Evolutionary conservation across 179 eudicot genomes (phyloP), one percentile per base, ranked within the genome.

Genomic region (Nepenthes alata): DNA sequence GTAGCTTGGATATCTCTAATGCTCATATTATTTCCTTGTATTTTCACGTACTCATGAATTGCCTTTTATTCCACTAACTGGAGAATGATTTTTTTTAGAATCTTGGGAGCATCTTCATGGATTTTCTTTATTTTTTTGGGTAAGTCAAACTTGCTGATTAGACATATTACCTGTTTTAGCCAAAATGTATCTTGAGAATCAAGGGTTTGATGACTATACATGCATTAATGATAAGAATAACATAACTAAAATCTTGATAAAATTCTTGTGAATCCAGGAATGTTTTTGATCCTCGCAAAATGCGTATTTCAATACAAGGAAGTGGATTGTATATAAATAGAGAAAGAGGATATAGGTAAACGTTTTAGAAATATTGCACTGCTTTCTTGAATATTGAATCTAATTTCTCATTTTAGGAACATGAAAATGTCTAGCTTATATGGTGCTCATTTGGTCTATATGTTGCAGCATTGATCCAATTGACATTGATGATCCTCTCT

Each of bases 231-330:
- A 53, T 69, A 80, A 82, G 69, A 72, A 66, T 16, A 52, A 1
- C 14, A n/a, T 52, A 52, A 52, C 1, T 12, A 11, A 16, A 52
- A 11, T 52, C 14, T 12, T 49, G 3, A 45, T 58, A 45, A 61
- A 37, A 2, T 9, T 60, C 16, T 71, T 35, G 38, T 65, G 60
- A 45, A 69, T 65, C 58, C 84, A 88, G 97, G 81, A 93, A 89
- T 72, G 96, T 89, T 54, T 93, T 93, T 75, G 98, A 93, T 80
- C 96, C 98, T 66, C 96, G 98, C 55, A 96, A 86, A 71, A 93
- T 93, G 96, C 89, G 98, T 55, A 80, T 85, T 67, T 89, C 98
- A 58, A 85, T 93, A 60, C 90, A 86, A 73, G 98, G 98, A 65
- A 93, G 85, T 73, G 98, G 98, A 12, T 53, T 93, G 51, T 93